Base-by-base conservation (phyloP, 2,329 filamentous ascomycete genomes). In the Curvularia eragrostidis region DNA sequence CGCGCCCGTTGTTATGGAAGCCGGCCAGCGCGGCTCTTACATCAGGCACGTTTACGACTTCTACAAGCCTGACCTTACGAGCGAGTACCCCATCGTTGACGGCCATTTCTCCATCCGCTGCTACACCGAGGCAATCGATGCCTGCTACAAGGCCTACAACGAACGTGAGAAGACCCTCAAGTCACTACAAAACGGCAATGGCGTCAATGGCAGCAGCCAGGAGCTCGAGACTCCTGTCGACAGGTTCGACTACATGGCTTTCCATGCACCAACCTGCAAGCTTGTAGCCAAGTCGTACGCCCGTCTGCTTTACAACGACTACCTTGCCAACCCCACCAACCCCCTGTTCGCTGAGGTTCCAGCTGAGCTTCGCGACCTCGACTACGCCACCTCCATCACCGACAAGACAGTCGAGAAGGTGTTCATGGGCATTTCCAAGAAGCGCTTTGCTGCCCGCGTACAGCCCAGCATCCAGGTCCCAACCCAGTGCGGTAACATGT, bases 401-500 rank as follows among this genome's bases (percentile, higher is more conserved):
- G 81, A 84, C 75, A 83, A 81, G 79, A 78, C 76, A 1, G 75
- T 84, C 21, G 81, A 84, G 75, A 84, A 83, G 80, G 80, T 77
- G 36, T 83, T 83, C 72, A 80, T 83, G 75, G 78, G 66, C 38
- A 77, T 84, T 21, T 69, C 81, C 42, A 83, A 83, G 79, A 83
- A 83, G 78, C 78, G 80, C 48, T 83, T 82, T 67, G 77, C 76
- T 46, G 59, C 76, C 50, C 80, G 80, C 58, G 81, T 84, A 39
- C 79, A 82, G 75, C 81, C 81, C 24, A 72, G 77, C 56, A 80
- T 82, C 62, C 70, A 81, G 62, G 79, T 83, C 23, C 81, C 82
- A 8, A 83, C 81, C 63, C 78, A 79, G 76, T 83, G 81, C 75
- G 82, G 82, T 54, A 84, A 84, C 79, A 84, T 84, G 82, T 84